Evolutionary conservation across 495 filamentous ascomycete species (phyloP).

Genomic region (Chaetomium tenue): DNA sequence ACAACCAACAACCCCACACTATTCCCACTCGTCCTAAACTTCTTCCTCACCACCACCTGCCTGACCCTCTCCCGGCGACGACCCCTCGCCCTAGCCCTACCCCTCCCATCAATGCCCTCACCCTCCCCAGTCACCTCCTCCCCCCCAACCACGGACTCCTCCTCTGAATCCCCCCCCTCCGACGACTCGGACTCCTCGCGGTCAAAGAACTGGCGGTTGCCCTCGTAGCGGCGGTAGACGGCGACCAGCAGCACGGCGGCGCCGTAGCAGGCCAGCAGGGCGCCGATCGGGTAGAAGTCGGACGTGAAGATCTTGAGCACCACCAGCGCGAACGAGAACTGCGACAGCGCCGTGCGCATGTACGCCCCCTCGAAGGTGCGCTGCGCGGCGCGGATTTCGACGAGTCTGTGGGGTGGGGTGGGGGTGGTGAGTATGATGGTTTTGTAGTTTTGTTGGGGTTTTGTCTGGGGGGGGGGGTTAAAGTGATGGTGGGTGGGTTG

Average conservation of each 20-base stretch:
- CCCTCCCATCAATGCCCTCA: conserved; percentile 3
- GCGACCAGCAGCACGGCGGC: conserved; percentile 77
- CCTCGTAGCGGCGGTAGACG: conserved; percentile 78
- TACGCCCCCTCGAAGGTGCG: conserved; percentile 97
- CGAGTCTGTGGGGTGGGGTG: conserved; percentile 50
- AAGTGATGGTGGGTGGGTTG: no score
- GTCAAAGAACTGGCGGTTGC: conserved; percentile 90
- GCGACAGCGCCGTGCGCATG: conserved; percentile 85
- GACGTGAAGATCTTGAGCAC: conserved; percentile 94
- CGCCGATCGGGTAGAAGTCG: conserved; percentile 92
- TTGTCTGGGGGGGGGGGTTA: no score
- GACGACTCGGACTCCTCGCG: conserved; percentile 41
- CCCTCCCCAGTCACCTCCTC: conserved; percentile 10
- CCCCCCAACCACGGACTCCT: neutral
- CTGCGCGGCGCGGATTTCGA: conserved; percentile 91
- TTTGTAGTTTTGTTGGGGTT: neutral
- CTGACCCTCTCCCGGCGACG: neutral
- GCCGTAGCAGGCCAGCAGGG: conserved; percentile 88
- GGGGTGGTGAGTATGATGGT: neutral
- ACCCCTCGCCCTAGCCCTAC: neutral
- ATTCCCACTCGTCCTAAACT: conserved; percentile 88
- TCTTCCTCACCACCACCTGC: conserved; percentile 43
- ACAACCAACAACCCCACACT: conserved; percentile 75
- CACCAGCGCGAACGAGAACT: conserved; percentile 92
- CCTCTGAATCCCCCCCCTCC: no score